phyloP scores from a whole-genome alignment of 768 basidiomycete genomes.

The Tricholoma terreum region DNA sequence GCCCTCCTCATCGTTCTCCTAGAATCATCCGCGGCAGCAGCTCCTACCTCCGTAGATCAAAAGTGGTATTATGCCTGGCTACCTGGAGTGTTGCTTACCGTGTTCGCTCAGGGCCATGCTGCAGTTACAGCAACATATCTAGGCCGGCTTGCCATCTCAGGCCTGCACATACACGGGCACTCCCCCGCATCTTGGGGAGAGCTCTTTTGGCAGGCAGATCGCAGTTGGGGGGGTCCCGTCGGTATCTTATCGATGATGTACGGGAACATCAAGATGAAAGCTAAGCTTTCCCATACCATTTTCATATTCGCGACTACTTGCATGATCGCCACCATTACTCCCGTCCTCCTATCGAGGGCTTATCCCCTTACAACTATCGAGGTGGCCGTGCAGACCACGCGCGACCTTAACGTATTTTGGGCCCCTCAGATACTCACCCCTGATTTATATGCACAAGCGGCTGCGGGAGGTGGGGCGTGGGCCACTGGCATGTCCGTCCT shows the following conservation, averaged over 20 bases:
- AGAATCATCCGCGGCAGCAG: background rate
- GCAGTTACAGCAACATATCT: background rate
- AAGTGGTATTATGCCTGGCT: background rate
- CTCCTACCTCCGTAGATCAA: background rate
- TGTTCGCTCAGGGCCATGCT: background rate
- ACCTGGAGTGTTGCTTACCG: background rate
- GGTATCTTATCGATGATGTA: background rate
- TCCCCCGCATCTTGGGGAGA: background rate
- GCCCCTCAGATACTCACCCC: background rate
- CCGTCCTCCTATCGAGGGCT: background rate
- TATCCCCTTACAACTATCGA: background rate
- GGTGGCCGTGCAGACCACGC: background rate
- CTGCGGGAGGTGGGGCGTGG: background rate
- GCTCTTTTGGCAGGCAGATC: background rate
- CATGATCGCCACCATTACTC: background rate
- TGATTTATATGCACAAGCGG: background rate
- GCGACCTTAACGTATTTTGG: background rate
- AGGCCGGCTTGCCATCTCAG: background rate
- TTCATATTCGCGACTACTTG: background rate
- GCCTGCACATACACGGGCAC: background rate
- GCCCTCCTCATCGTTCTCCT: background rate
- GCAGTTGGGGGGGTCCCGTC: background rate
- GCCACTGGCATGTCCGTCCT: background rate
- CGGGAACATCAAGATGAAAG: background rate
- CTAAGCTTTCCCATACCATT: background rate